Evolutionary conservation across 2,329 filamentous ascomycete genomes (phyloP).

Genomic region (Ophiognomonia clavigignenti-juglandacearum): DNA sequence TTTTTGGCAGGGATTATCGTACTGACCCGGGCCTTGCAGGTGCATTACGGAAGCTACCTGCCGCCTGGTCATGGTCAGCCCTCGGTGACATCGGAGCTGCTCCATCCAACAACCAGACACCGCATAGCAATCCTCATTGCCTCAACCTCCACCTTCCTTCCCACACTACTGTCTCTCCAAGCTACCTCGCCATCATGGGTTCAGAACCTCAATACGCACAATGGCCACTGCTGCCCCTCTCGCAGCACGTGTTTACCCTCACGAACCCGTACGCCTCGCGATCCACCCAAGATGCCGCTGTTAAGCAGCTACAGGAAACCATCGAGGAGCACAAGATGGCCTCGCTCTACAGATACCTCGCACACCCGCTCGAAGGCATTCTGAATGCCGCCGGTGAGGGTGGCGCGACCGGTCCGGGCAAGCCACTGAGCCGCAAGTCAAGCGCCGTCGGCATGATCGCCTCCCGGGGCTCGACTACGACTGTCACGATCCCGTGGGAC

Average conservation of each 20-base stretch:
- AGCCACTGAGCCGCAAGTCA: constrained; percentile 61
- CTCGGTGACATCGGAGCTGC: constrained; percentile 12
- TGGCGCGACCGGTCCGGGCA: constrained; percentile 43
- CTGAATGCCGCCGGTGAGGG: constrained; percentile 72
- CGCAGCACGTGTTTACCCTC: constrained; percentile 82
- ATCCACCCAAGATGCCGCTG: constrained; percentile 62
- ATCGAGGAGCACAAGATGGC: constrained; percentile 84
- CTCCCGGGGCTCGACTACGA: constrained; percentile 59
- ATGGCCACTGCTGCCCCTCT: constrained; percentile 75
- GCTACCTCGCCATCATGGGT: constrained; percentile 51
- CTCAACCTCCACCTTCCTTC: neutral
- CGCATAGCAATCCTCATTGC: neutral
- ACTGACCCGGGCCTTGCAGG: neutral
- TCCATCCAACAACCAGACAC: too few relatives aligned
- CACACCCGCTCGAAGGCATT: constrained; percentile 76
- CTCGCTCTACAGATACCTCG: constrained; percentile 78
- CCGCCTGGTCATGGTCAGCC: constrained; percentile 9
- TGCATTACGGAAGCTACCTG: constrained; percentile 15
- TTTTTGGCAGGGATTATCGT: too few relatives aligned
- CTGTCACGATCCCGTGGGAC: constrained; percentile 79
- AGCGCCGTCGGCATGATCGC: constrained; percentile 73
- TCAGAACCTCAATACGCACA: constrained; percentile 82
- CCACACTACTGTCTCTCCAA: neutral
- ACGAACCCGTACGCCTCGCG: constrained; percentile 71
- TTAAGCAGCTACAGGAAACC: constrained; percentile 74